Conservation (phyloP, 2,329 filamentous ascomycete species). For the Emmonsia crescens region DNA sequence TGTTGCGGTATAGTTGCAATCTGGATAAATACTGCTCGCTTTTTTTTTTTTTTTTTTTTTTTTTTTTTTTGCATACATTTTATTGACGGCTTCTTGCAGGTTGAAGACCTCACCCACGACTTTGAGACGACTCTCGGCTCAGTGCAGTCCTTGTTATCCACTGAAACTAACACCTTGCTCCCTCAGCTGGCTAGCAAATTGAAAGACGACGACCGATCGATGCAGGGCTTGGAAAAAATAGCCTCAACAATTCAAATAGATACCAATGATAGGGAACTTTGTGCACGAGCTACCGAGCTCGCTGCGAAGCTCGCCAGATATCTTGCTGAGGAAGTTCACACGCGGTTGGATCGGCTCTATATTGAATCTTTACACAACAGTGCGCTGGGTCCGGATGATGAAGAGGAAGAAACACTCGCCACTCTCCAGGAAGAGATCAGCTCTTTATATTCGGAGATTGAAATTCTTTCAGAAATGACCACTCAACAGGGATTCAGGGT, state of each 20-base stretch:
- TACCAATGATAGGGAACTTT: slow-evolving; percentile 20
- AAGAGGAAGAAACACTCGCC: slow-evolving; percentile 10
- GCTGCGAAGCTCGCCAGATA: slow-evolving; percentile 22
- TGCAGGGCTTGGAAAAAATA: slow-evolving; percentile 22
- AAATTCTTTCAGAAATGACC: slow-evolving; percentile 31
- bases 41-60: background rate
- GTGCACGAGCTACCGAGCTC: slow-evolving; percentile 22
- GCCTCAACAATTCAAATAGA: slow-evolving; percentile 20
- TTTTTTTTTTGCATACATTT: slow-evolving; percentile 5
- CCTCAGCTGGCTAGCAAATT: slow-evolving; percentile 23
- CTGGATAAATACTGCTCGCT: background rate
- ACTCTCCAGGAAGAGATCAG: slow-evolving; percentile 28
- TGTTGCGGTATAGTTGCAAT: slow-evolving; percentile 21
- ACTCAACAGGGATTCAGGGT: slow-evolving; percentile 33
- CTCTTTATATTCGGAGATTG: slow-evolving; percentile 31
- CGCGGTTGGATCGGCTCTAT: slow-evolving; percentile 31
- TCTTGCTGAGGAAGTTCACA: slow-evolving; percentile 28
- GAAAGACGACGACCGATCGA: slow-evolving; percentile 28
- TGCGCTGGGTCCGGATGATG: background rate
- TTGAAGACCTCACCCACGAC: slow-evolving; percentile 25
- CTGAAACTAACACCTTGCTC: slow-evolving; percentile 26
- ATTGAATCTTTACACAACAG: slow-evolving; percentile 17
- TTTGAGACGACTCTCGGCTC: slow-evolving; percentile 22
- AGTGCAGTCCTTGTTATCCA: slow-evolving; percentile 21
- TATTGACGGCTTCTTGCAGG: slow-evolving; percentile 17